phyloP scores from a whole-genome alignment of 140 eudicot genomes.

The Erigeron philadelphicus region DNA sequence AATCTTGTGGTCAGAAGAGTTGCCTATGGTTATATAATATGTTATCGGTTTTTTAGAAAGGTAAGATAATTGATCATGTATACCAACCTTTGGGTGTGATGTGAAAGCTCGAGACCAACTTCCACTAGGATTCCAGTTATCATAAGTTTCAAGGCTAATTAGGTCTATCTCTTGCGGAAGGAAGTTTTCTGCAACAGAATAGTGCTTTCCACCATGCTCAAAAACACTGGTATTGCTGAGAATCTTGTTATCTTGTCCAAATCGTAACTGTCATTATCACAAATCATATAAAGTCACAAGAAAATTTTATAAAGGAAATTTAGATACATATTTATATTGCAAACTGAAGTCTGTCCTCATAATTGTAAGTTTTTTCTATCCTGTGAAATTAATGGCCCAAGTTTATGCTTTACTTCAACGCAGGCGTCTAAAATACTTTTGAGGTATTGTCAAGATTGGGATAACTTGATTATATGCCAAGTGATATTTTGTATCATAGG shows the following conservation, averaged over 20 bases:
- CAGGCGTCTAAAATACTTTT: no score
- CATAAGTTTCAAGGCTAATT: conserved; percentile 25
- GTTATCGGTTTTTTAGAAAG: neutral
- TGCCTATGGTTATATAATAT: neutral
- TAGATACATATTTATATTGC: no score
- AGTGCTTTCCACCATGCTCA: conserved; percentile 36
- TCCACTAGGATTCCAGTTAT: conserved; percentile 29
- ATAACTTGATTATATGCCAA: no score
- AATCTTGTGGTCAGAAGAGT: neutral
- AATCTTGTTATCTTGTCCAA: conserved; percentile 28
- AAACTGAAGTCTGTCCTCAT: neutral
- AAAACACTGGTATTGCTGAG: conserved; percentile 38
- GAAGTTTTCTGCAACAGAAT: conserved; percentile 33
- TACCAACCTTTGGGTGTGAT: conserved; percentile 42
- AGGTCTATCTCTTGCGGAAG: conserved; percentile 35
- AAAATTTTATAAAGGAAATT: neutral
- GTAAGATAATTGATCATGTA: neutral
- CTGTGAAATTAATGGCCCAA: no score
- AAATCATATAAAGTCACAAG: neutral
- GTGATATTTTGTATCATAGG: no score
- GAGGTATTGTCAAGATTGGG: no score
- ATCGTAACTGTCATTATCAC: conserved; percentile 29
- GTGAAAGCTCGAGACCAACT: conserved; percentile 35
- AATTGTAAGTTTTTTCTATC: neutral
- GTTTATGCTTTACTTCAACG: no score